Evolutionary conservation across 1,284 basidiomycete species (phyloP).

Genomic region (Amylostereum chailletii): DNA sequence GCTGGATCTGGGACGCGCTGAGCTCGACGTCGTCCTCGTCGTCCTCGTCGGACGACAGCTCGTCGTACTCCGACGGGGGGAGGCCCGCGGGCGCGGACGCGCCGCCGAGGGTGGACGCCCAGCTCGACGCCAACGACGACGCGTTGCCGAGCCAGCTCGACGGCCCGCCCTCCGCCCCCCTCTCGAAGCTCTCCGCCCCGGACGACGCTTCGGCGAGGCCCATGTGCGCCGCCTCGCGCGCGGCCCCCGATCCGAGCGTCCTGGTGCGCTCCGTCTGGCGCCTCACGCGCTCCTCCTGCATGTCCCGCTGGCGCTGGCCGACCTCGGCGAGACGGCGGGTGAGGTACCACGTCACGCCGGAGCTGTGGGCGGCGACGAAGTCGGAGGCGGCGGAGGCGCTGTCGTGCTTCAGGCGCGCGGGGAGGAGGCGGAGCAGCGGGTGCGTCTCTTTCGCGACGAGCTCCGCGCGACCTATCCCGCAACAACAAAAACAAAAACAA

Average conservation of each 20-base stretch:
- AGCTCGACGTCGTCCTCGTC: slow-evolving; percentile 73
- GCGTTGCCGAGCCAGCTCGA: slow-evolving; percentile 59
- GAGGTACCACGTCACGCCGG: slow-evolving; percentile 81
- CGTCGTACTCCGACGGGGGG: slow-evolving; percentile 36
- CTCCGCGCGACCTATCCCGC: slow-evolving; percentile 51
- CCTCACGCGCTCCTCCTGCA: slow-evolving; percentile 83
- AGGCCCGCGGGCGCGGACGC: slow-evolving; percentile 14
- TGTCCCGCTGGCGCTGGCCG: slow-evolving; percentile 71
- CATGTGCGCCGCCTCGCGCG: slow-evolving; percentile 45
- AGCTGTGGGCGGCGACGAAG: slow-evolving; percentile 74
- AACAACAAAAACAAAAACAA: neutral
- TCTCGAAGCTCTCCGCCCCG: slow-evolving; percentile 15
- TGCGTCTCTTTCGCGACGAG: slow-evolving; percentile 51
- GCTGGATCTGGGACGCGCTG: slow-evolving; percentile 77
- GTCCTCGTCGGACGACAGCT: slow-evolving; percentile 27
- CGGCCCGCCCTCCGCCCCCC: slow-evolving; percentile 4
- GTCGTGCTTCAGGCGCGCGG: slow-evolving; percentile 54
- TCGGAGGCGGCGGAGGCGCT: slow-evolving; percentile 51
- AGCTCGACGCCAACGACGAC: slow-evolving; percentile 43
- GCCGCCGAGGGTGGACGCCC: slow-evolving; percentile 29
- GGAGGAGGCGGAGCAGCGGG: slow-evolving; percentile 57
- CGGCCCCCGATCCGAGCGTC: slow-evolving; percentile 69
- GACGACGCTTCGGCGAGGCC: slow-evolving; percentile 17
- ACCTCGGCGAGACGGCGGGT: slow-evolving; percentile 69
- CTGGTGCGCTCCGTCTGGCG: slow-evolving; percentile 72